A percentile compares a stretch with the other conserved stretches of the same genome.
phyloP scores from a whole-genome alignment of 805 yeast species.

The Wickerhamomyces strasburgensis region DNA sequence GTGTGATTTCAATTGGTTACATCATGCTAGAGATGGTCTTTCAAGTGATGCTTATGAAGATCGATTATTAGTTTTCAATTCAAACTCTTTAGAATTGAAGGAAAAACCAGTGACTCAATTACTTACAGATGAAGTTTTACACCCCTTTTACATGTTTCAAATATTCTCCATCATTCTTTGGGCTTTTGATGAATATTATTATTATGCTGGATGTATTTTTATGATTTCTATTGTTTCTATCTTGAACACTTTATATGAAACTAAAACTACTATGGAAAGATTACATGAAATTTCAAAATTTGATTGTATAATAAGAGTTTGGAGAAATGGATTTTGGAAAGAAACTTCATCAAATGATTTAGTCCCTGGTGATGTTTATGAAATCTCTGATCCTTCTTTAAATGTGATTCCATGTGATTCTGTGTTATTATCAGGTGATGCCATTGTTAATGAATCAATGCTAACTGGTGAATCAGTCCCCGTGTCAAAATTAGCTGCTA shows the following conservation, averaged over 20 bases:
- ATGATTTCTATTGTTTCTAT: constrained; percentile 80
- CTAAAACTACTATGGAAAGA: constrained; percentile 66
- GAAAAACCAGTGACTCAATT: constrained; percentile 65
- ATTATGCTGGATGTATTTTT: constrained; percentile 90
- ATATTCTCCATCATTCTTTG: constrained; percentile 87
- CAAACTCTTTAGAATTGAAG: constrained; percentile 67
- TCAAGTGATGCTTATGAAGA: constrained; percentile 64
- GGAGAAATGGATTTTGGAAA: constrained; percentile 92
- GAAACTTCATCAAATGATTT: constrained; percentile 69
- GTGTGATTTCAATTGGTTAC: constrained; percentile 78
- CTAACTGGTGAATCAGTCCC: constrained; percentile 98
- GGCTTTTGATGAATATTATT: constrained; percentile 88
- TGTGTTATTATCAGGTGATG: constrained; percentile 80
- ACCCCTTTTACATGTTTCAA: constrained; percentile 95
- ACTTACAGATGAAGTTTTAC: constrained; percentile 80
- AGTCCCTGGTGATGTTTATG: constrained; percentile 95
- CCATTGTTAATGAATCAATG: constrained; percentile 97
- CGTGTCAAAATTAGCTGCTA: constrained; percentile 72
- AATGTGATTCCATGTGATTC: constrained; percentile 83
- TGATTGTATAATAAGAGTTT: constrained; percentile 79
- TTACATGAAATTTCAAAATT: constrained; percentile 69
- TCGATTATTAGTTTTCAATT: constrained; percentile 70
- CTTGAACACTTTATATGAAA: constrained; percentile 77
- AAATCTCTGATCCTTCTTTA: constrained; percentile 81
- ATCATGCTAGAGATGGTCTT: constrained; percentile 58